A percentile compares a stretch with the other conserved stretches of the same genome.
phyloP scores from a whole-genome alignment of 441 rosid species.

The Croton setiger region DNA sequence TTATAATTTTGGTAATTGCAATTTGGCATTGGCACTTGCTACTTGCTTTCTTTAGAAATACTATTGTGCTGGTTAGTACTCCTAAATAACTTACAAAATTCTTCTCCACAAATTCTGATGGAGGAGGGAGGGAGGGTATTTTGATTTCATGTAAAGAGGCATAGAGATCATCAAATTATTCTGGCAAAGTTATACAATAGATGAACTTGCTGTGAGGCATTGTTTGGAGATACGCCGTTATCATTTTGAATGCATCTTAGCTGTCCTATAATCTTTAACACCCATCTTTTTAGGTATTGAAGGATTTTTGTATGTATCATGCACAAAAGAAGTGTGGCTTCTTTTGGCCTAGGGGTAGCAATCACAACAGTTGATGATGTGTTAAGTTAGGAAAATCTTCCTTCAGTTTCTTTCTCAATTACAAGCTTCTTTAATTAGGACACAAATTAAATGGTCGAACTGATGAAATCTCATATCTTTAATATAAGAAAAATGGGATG shows the following conservation, averaged over 20 bases:
- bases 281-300: background rate
- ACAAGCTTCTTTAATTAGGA: background rate
- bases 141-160: background rate
- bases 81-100: background rate
- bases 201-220: background rate
- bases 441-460: no score
- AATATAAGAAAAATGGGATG: background rate
- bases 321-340: background rate
- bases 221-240: background rate
- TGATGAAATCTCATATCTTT: background rate
- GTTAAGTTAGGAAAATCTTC: constrained; percentile 3
- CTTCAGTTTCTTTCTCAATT: background rate
- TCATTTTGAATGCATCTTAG: background rate
- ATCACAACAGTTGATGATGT: background rate
- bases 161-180: background rate
- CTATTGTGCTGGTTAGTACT: background rate
- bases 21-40: background rate
- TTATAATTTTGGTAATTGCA: background rate
- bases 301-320: background rate
- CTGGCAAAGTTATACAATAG: background rate
- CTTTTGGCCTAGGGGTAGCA: background rate
- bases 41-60: background rate
- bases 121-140: background rate
- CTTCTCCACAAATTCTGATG: background rate
- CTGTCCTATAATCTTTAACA: background rate